A percentile compares a stretch with the other conserved stretches of the same genome.
Conservation (phyloP, 129 eudicot species). For the Escallonia rubra region DNA sequence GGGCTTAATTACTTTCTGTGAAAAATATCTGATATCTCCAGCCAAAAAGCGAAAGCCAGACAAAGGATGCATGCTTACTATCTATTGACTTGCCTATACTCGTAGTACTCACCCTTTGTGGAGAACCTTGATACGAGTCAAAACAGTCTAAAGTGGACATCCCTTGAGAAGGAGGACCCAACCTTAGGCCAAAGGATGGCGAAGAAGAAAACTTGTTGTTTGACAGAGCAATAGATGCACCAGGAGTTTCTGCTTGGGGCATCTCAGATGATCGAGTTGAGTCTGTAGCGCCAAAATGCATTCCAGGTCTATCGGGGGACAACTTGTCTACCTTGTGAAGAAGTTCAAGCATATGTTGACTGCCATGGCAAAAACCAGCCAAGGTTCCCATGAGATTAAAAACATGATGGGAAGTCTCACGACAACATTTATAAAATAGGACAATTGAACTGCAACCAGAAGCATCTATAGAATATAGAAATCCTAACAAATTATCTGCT, state of each 20-base stretch:
- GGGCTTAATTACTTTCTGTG: not conserved
- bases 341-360: slow-evolving; percentile 52
- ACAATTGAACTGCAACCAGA: not conserved
- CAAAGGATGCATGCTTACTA: not conserved
- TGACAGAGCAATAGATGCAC: slow-evolving; percentile 26
- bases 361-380: slow-evolving; percentile 19
- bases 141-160: slow-evolving; percentile 19
- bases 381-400: not conserved
- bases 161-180: slow-evolving; percentile 41
- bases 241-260: slow-evolving; percentile 32
- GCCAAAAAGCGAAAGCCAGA: not conserved
- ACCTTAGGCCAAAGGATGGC: slow-evolving; percentile 37
- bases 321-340: slow-evolving; percentile 51
- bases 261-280: slow-evolving; percentile 29
- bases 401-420: not conserved
- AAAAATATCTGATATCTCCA: not conserved
- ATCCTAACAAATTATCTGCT: not conserved
- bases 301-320: slow-evolving; percentile 29
- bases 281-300: slow-evolving; percentile 25
- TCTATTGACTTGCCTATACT: not conserved
- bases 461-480: not conserved
- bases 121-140: slow-evolving; percentile 30
- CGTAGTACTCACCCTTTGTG: slow-evolving; percentile 31
- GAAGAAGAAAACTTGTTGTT: slow-evolving; percentile 26
- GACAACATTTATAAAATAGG: not conserved